phyloP scores from a whole-genome alignment of 75 land plant genomes.

The Pinus taeda region DNA sequence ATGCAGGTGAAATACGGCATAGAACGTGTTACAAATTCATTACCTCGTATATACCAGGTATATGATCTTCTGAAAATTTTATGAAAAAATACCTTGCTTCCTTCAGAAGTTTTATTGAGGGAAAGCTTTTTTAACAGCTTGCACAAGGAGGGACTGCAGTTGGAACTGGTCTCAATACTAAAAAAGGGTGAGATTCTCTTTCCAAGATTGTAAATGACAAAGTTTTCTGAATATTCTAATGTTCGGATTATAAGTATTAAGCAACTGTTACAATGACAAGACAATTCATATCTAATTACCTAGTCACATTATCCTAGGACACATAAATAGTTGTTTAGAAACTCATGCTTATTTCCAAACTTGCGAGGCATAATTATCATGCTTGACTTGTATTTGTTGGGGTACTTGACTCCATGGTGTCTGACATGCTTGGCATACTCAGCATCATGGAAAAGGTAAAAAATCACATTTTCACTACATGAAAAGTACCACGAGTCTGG shows the following conservation, averaged over 20 bases:
- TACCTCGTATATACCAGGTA: constrained; percentile 94
- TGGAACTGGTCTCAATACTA: constrained; percentile 95
- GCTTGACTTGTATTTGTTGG: too few relatives aligned
- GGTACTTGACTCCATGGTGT: too few relatives aligned
- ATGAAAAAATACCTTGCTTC: not conserved
- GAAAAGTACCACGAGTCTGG: too few relatives aligned
- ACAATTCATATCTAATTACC: not conserved
- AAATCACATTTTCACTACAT: too few relatives aligned
- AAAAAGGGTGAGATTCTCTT: constrained; percentile 74
- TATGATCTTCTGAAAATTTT: not conserved
- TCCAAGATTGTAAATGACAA: not conserved
- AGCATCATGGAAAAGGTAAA: too few relatives aligned
- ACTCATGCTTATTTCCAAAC: not conserved
- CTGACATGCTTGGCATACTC: too few relatives aligned
- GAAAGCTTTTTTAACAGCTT: constrained; percentile 49
- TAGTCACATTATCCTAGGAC: not conserved
- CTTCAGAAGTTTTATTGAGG: not conserved
- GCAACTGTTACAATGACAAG: not conserved
- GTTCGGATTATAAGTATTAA: not conserved
- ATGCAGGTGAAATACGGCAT: constrained; percentile 90
- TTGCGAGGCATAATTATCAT: too few relatives aligned
- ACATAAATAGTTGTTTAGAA: not conserved
- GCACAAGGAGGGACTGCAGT: constrained; percentile 99
- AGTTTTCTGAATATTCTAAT: not conserved
- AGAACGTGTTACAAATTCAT: constrained; percentile 67